Conservation (phyloP, 148 eudicot species). For the Nepenthes gracilis region DNA sequence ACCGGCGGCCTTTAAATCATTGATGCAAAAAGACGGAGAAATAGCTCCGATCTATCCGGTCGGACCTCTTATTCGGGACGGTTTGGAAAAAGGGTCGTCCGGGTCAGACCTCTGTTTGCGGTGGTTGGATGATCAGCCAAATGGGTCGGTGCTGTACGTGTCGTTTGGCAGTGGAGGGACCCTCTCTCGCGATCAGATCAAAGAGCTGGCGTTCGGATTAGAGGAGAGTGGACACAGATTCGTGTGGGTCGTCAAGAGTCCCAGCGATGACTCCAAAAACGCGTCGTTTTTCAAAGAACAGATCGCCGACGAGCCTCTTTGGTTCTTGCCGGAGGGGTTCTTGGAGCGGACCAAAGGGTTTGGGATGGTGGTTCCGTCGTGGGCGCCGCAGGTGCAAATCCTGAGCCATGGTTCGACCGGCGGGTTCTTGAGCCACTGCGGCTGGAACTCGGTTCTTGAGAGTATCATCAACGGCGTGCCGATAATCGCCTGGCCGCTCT, state of each 20-base stretch:
- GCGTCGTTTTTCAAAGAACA: not conserved
- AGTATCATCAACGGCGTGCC: slow-evolving; percentile 57
- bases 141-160: slow-evolving; percentile 37
- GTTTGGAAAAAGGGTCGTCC: not conserved
- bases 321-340: slow-evolving; percentile 34
- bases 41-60: not conserved
- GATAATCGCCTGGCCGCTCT: slow-evolving; percentile 22
- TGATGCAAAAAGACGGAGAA: not conserved
- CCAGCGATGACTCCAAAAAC: not conserved
- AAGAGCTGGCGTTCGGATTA: slow-evolving; percentile 50
- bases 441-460: slow-evolving; percentile 73
- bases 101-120: slow-evolving; percentile 11
- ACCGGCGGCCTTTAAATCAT: not conserved
- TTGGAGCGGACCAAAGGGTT: slow-evolving; percentile 28
- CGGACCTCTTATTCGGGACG: not conserved
- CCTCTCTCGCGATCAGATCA: slow-evolving; percentile 27
- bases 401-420: slow-evolving; percentile 34
- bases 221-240: slow-evolving; percentile 46
- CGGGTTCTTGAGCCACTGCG: slow-evolving; percentile 56
- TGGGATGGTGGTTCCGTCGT: slow-evolving; percentile 40
- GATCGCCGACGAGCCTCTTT: not conserved
- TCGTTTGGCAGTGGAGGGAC: slow-evolving; percentile 54
- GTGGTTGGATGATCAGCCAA: slow-evolving; percentile 46
- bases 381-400: slow-evolving; percentile 61
- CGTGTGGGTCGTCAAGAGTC: slow-evolving; percentile 35